Evolutionary conservation across 768 basidiomycete genomes (phyloP), one percentile per base, ranked within the genome.

Genomic region (Auricularia sp.): DNA sequence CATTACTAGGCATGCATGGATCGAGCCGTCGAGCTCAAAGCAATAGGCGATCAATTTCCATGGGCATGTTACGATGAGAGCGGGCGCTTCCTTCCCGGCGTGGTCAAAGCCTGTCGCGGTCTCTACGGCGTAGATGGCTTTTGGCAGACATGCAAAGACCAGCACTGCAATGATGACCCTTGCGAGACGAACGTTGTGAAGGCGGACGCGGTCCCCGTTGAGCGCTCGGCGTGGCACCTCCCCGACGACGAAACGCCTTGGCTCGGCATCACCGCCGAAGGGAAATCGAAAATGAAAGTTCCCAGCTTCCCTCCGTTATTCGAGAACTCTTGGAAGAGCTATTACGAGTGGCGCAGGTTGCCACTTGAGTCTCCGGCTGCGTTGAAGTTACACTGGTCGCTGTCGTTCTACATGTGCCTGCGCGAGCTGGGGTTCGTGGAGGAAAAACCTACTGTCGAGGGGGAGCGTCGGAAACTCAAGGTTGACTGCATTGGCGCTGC

Each of bases 271-370:
- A 67, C 69, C 47, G 68, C 16, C n/a, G 67, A 53, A 65, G 47
- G 47, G 18, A 51, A 18, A 21, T 16, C 47, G 47, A 16, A 51
- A 6, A 51, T 51, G 47, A 10, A 51, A 18, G 18, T 51, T 10
- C 47, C 47, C 11, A 18, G 18, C 47, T 51, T 51, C 16, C 47
- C 47, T 51, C 68, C 78, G 39, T 67, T 69, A 6, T 66, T 64
- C 11, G 54, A 68, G 39, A 47, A 64, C 34, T 77, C 74, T 64
- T 82, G 81, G 81, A 72, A 71, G 36, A 75, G 77, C 33, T 82
- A 79, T 71, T 77, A 81, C 68, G 66, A 73, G 59, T 81, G 80
- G 81, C 76, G 81, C 43, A 72, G 74, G 59, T 68, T 82, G 23
- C 75, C 80, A 42, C 69, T 79, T 44, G 70, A 71, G 33, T 80